Conservation (phyloP, 306 rosid species). For the Lathyrus aphaca region DNA sequence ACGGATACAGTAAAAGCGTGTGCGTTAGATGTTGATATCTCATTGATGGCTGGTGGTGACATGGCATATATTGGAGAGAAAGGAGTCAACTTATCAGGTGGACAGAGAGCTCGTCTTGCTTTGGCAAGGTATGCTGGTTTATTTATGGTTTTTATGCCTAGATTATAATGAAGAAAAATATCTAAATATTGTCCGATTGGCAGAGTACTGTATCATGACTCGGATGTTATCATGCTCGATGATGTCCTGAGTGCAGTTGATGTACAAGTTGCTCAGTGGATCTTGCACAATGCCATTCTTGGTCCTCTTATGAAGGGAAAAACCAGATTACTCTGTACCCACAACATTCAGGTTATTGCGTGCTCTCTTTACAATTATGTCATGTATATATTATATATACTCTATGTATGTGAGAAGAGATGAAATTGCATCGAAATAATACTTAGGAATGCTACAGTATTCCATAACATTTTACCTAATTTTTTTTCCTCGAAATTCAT, state of each 20-base stretch:
- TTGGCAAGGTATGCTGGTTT: constrained; percentile 77
- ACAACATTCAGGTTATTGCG: constrained; percentile 72
- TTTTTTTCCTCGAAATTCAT: background rate
- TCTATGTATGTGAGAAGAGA: background rate
- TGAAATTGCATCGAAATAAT: background rate
- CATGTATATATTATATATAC: background rate
- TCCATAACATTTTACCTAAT: background rate
- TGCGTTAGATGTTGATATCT: constrained; percentile 83
- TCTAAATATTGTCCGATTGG: constrained; percentile 40
- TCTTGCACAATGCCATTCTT: constrained; percentile 70
- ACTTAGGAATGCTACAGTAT: background rate
- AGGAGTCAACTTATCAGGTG: constrained; percentile 91
- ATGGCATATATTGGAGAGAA: constrained; percentile 90
- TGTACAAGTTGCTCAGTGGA: constrained; percentile 87
- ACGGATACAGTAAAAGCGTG: constrained; percentile 69
- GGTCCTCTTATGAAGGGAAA: constrained; percentile 71
- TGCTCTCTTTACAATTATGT: constrained; percentile 2
- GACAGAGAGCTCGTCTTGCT: constrained; percentile 97
- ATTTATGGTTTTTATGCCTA: constrained; percentile 13
- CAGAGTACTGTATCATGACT: constrained; percentile 88
- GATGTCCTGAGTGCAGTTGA: constrained; percentile 94
- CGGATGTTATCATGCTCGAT: constrained; percentile 82
- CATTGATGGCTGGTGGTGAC: constrained; percentile 91
- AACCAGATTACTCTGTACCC: constrained; percentile 84
- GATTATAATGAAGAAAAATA: constrained; percentile 22